Percentiles rank a stretch among this genome's conserved stretches.
These are phyloP conservation scores for Sicyos edulis DNA, from an alignment of 306 rosid genomes.

Conservation along the genomic window DNA sequence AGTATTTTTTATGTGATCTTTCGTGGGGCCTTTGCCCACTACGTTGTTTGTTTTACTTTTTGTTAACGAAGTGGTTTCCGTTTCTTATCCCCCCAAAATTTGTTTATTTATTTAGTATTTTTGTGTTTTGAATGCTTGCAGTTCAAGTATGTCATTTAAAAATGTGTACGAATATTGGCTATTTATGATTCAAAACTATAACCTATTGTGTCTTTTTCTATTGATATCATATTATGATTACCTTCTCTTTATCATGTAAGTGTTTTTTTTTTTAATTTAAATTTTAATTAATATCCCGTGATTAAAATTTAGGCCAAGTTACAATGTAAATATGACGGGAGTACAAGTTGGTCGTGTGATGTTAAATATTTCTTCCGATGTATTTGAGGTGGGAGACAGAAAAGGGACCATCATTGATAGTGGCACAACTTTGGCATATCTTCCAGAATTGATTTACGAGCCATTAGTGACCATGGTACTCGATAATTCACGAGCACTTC, in stretches of 20 bases:
- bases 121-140: neutral
- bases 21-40: neutral
- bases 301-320: constrained; percentile 60
- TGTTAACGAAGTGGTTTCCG: neutral
- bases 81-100: neutral
- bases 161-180: constrained; percentile 1
- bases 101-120: neutral
- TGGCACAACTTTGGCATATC: constrained; percentile 99
- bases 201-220: neutral
- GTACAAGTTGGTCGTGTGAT: constrained; percentile 69
- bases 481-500: constrained; percentile 9
- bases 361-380: constrained; percentile 53
- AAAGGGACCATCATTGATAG: constrained; percentile 94
- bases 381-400: constrained; percentile 54
- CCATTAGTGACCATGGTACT: constrained; percentile 70
- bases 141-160: neutral
- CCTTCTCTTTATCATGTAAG: neutral
- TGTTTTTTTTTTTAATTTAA: constrained; percentile 12
- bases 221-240: constrained; percentile 1
- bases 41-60: neutral
- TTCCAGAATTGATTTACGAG: constrained; percentile 70
- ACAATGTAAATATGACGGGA: constrained; percentile 88
- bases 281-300: constrained; percentile 18
- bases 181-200: constrained; percentile 1
- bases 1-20: neutral